These are phyloP conservation scores for Fraxinus cuspidata DNA, from an alignment of 257 asterid species.

Conservation along the genomic window DNA sequence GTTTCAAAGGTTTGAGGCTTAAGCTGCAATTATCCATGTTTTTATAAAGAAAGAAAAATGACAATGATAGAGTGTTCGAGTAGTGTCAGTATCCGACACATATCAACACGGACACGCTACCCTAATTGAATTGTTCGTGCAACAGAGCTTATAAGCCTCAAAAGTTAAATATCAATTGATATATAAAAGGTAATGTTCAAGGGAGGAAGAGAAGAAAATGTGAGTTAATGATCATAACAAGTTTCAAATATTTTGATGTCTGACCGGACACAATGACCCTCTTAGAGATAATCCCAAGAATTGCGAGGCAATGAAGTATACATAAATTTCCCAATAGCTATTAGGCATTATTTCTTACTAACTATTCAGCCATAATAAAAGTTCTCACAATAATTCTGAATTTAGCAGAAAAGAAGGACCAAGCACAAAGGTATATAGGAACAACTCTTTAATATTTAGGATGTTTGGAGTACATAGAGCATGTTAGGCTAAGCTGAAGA, in stretches of 20 bases:
- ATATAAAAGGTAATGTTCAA: not conserved
- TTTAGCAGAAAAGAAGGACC: not conserved
- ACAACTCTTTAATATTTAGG: not conserved
- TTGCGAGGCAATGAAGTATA: not conserved
- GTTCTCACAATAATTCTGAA: not conserved
- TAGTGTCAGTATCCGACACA: too few relatives aligned
- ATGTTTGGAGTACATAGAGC: not conserved
- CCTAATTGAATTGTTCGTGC: too few relatives aligned
- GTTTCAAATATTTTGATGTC: not conserved
- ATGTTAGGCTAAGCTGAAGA: not conserved
- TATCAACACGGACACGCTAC: too few relatives aligned
- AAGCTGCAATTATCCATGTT: too few relatives aligned
- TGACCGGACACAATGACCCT: not conserved
- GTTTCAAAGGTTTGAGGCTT: too few relatives aligned
- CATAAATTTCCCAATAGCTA: not conserved
- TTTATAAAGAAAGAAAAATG: too few relatives aligned
- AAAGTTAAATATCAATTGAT: not conserved
- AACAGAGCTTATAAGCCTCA: not conserved
- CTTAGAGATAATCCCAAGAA: not conserved
- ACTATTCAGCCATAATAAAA: not conserved
- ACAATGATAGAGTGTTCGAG: too few relatives aligned
- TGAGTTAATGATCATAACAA: not conserved
- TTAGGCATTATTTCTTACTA: not conserved
- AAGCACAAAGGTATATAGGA: not conserved
- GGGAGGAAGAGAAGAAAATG: slow-evolving; percentile 1